These are phyloP conservation scores for Diaporthe citrichinensis DNA, from an alignment of 2,329 filamentous ascomycete genomes.

Conservation along the genomic window DNA sequence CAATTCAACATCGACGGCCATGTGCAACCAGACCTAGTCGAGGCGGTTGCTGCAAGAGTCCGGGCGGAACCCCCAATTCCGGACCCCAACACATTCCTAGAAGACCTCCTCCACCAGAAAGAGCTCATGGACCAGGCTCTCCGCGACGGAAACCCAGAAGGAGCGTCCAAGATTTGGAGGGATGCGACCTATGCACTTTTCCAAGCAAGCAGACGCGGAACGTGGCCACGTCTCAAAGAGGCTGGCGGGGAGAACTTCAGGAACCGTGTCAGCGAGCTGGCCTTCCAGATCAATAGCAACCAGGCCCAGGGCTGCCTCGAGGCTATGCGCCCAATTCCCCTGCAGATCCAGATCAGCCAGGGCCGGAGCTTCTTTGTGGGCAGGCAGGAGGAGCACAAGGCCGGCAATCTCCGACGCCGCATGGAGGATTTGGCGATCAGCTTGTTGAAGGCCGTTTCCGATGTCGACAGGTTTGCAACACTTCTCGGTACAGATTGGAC, in stretches of 20 bases:
- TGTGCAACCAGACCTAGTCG: neutral
- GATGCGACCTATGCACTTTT: rapidly evolving
- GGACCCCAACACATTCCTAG: neutral
- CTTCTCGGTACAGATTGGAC: neutral
- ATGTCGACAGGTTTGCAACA: neutral
- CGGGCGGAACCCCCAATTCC: neutral
- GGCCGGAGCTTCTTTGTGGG: too few species aligned
- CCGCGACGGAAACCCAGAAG: neutral
- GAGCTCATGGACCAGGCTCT: neutral
- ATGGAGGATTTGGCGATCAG: too few species aligned
- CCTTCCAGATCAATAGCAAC: neutral
- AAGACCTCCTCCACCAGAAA: neutral
- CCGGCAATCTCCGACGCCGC: neutral
- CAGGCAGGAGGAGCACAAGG: neutral
- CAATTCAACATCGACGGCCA: neutral
- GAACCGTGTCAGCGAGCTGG: neutral
- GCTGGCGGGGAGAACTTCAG: neutral
- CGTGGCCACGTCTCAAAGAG: neutral
- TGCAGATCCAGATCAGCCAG: neutral
- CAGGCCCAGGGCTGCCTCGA: neutral
- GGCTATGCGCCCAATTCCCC: too few species aligned
- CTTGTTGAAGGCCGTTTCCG: neutral
- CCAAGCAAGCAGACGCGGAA: neutral
- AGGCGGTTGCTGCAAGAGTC: neutral
- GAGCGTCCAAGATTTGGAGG: neutral